Evolutionary conservation across 768 basidiomycete species (phyloP).

Genomic region (Leccinum truebloodii): DNA sequence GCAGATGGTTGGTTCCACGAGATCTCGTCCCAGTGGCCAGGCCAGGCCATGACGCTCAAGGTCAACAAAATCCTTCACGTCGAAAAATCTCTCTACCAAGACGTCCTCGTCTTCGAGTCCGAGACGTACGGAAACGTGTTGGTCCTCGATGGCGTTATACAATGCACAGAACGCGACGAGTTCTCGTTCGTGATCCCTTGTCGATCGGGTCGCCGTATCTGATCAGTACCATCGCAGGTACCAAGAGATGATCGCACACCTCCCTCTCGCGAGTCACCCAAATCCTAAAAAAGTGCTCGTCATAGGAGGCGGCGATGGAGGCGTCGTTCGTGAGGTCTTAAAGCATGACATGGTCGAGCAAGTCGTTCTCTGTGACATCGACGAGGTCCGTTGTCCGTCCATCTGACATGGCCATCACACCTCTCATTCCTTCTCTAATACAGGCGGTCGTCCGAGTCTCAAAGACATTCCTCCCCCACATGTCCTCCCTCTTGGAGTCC

Average conservation of each 20-base stretch:
- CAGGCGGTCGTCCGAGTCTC: conserved; percentile 95
- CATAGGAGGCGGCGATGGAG: conserved; percentile 97
- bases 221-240: conserved; percentile 54
- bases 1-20: conserved; percentile 96
- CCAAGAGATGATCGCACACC: conserved; percentile 98
- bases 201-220: background rate
- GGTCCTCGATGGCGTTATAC: conserved; percentile 92
- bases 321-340: conserved; percentile 95
- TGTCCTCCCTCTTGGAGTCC: conserved; percentile 80
- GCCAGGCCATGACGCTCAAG: conserved; percentile 95
- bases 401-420: background rate
- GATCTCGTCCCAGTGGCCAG: conserved; percentile 94
- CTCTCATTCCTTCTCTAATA: background rate
- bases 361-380: conserved; percentile 96
- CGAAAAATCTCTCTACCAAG: conserved; percentile 78
- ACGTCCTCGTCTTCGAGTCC: conserved; percentile 80
- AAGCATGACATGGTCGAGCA: conserved; percentile 90
- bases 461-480: conserved; percentile 90
- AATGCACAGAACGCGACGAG: conserved; percentile 97
- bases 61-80: conserved; percentile 94
- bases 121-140: conserved; percentile 98
- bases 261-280: conserved; percentile 95
- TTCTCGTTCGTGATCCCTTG: conserved; percentile 74
- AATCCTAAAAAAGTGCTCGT: conserved; percentile 96
- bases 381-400: conserved; percentile 60